These are phyloP conservation scores for Lanmaoa rubissima DNA, from an alignment of 768 basidiomycete genomes.

Conservation along the genomic window DNA sequence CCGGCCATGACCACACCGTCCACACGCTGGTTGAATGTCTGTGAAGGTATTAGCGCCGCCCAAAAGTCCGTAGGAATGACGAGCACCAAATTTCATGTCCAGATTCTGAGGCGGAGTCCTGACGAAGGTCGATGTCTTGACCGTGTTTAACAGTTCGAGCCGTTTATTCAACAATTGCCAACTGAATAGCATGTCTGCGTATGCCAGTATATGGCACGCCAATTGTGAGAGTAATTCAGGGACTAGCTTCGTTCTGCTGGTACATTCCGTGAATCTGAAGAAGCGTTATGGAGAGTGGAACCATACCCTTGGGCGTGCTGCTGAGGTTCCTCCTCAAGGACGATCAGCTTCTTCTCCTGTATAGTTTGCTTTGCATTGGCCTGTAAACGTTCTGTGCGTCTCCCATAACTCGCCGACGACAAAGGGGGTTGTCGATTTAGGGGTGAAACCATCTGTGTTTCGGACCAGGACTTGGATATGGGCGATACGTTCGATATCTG, in stretches of 20 bases:
- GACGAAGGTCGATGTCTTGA: constrained; percentile 35
- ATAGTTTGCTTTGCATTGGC: constrained; percentile 31
- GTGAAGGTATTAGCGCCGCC: constrained; percentile 1
- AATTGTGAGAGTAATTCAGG: constrained; percentile 40
- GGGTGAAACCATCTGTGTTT: constrained; percentile 35
- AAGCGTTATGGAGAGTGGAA: neutral
- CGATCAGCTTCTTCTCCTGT: constrained; percentile 40
- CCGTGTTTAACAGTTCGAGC: constrained; percentile 69
- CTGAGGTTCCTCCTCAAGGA: constrained; percentile 28
- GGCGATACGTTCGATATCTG: constrained; percentile 27
- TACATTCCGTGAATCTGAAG: neutral
- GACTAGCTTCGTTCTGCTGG: constrained; percentile 12
- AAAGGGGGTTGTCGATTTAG: constrained; percentile 36
- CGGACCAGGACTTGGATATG: constrained; percentile 59
- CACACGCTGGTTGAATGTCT: constrained; percentile 52
- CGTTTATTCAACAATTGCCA: constrained; percentile 75
- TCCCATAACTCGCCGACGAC: constrained; percentile 40
- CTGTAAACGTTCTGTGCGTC: constrained; percentile 44
- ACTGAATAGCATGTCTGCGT: constrained; percentile 71
- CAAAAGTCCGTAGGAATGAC: neutral
- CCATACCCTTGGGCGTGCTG: constrained; percentile 14
- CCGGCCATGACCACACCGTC: constrained; percentile 38
- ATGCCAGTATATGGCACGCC: constrained; percentile 58
- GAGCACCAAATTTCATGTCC: constrained; percentile 38
- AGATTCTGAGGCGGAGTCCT: constrained; percentile 25